These are phyloP conservation scores for Scutellaria galericulata DNA, from an alignment of 257 asterid genomes.

Conservation along the genomic window DNA sequence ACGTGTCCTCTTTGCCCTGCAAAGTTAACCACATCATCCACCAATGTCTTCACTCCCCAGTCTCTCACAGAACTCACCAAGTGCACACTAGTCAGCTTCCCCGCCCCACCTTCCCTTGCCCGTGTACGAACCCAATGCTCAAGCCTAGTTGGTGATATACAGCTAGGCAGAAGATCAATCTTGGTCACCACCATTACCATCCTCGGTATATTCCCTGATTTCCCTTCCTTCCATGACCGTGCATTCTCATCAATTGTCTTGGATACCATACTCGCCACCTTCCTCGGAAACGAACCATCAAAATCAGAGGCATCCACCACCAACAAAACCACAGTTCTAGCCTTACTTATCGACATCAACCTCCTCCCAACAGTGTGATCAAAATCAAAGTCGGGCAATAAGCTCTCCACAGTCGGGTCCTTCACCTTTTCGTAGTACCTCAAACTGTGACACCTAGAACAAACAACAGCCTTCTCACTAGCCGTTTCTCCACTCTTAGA, in stretches of 20 bases:
- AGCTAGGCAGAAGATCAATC: slow-evolving; percentile 84
- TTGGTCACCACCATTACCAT: slow-evolving; percentile 78
- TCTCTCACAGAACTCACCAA: slow-evolving; percentile 83
- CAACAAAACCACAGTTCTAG: slow-evolving; percentile 72
- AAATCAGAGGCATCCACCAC: slow-evolving; percentile 91
- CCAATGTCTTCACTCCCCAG: slow-evolving; percentile 87
- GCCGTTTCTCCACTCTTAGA: slow-evolving; percentile 25
- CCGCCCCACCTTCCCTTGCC: slow-evolving; percentile 80
- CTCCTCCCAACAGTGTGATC: slow-evolving; percentile 87
- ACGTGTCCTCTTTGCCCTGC: slow-evolving; percentile 87
- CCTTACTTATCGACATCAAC: slow-evolving; percentile 62
- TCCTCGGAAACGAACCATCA: slow-evolving; percentile 88
- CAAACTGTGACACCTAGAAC: slow-evolving; percentile 85
- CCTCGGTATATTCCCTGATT: slow-evolving; percentile 84
- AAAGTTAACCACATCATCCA: slow-evolving; percentile 71
- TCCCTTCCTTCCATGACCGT: slow-evolving; percentile 80
- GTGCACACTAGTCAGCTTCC: slow-evolving; percentile 70
- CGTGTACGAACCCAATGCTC: slow-evolving; percentile 90
- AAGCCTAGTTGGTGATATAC: slow-evolving; percentile 74
- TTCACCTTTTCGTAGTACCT: slow-evolving; percentile 71
- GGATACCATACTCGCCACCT: slow-evolving; percentile 66
- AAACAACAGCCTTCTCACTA: slow-evolving; percentile 63
- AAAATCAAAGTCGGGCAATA: slow-evolving; percentile 88
- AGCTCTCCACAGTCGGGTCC: slow-evolving; percentile 68
- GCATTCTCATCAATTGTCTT: slow-evolving; percentile 68